Evolutionary conservation across 805 yeast genomes (phyloP), one percentile per base, ranked within the genome.

Genomic region (Candida ficus): DNA sequence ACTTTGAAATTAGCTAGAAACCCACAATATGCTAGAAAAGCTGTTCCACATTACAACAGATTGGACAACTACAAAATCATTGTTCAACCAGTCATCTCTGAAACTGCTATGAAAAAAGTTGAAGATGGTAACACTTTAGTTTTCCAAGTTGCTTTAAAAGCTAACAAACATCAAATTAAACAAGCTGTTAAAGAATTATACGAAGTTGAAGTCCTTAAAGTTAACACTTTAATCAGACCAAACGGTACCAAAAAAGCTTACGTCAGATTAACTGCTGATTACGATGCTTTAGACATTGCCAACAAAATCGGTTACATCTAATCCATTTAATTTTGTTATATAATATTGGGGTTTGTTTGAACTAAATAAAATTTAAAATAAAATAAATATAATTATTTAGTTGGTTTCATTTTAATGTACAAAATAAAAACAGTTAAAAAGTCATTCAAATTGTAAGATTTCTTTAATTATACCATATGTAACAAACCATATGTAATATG

Each of bases 181-280:
- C 76, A 81, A 64, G 99, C 99, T 58, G 95, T 93, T 65, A 91
- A 93, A 83, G 95, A 89, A 76, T 81, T 93, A 68, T 93, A 91
- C 82, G 90, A 86, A 67, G 98, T 91, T 65, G 98, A 93, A 58
- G 93, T 85, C 60, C 76, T 73, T 64, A 78, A 86, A 74, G 89
- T 93, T 68, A 90, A 93, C 91, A 93, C 99, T 61, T 80, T 93
- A 71, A 76, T 93, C 67, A 88, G 95, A 78, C 97, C 99, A 71
- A 90, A 93, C 75, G 99, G 99, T 74, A 85, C 97, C 78, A 93
- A 93, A 88, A 93, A 93, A 83, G 99, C 99, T 69, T 93, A 84
- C 82, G 91, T 93, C 70, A 88, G 95, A 80, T 85, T 93, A 71
- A 88, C 98, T 67, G 91, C 96, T 70, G 99, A 93, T 75, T 85